phyloP scores from a whole-genome alignment of 106 monocot species.

The Allium sativum region DNA sequence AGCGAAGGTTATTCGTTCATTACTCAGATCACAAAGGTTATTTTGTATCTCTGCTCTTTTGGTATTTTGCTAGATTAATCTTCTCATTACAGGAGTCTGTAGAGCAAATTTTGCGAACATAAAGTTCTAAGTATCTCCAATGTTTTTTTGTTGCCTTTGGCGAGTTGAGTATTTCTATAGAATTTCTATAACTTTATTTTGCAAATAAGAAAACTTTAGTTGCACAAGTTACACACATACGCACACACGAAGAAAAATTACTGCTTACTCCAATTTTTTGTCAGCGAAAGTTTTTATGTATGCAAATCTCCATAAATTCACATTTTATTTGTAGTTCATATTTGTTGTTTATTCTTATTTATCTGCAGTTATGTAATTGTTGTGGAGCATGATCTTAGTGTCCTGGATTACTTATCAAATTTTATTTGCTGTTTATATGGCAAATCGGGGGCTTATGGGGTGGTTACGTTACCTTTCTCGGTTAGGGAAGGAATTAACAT shows the following conservation, averaged over 20 bases:
- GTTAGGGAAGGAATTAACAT: slow-evolving; percentile 98
- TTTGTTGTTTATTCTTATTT: slow-evolving; percentile 25
- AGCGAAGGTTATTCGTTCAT: slow-evolving; percentile 85
- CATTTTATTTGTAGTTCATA: no score
- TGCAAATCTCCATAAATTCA: no score
- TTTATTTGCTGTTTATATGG: slow-evolving; percentile 99
- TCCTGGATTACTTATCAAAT: slow-evolving; percentile 95
- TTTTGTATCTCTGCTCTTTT: background rate
- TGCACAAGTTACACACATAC: slow-evolving; percentile 9
- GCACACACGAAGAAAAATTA: background rate
- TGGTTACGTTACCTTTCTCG: slow-evolving; percentile 94
- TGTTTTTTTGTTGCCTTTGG: no score
- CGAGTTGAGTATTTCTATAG: no score
- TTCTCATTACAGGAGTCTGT: no score
- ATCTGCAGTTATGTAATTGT: slow-evolving; percentile 91
- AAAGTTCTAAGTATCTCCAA: no score
- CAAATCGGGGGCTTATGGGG: slow-evolving; percentile 97
- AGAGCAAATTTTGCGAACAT: no score
- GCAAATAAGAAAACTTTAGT: background rate
- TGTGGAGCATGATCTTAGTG: slow-evolving; percentile 99
- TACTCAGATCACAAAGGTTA: slow-evolving; percentile 84
- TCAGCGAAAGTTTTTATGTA: no score
- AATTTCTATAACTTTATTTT: no score
- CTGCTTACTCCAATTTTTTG: no score
- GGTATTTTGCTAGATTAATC: background rate